Base-by-base conservation (phyloP, 805 yeast genomes). In the Metschnikowia koreensis region DNA sequence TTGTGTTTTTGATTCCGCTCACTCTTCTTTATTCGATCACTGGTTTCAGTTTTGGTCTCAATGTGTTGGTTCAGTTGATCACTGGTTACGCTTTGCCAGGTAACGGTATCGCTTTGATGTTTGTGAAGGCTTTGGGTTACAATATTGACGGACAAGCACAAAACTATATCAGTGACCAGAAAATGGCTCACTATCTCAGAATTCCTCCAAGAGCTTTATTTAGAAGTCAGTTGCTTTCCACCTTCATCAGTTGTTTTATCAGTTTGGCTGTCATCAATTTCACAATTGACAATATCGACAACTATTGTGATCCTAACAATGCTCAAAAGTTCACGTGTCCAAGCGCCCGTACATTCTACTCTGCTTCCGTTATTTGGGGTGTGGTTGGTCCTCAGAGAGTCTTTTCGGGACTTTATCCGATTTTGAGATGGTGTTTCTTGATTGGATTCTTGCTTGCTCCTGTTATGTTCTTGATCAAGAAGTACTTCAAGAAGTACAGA, bases 131-230 rank as follows among this genome's bases (percentile, higher is more conserved):
- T 28, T 76, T 65, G 51, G 80, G 80, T 44, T 77, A 73, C 64
- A 77, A 76, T 60, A 71, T 79, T 44, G 75, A 73, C 60, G 69
- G 67, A 51, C 81, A 77, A 61, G 81, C 79, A 12, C 70, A 76
- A 47, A 65, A 72, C 33, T 73, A 69, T 63, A 77, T 82, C 46
- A 74, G 80, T 57, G 77, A 73, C 61, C 69, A 71, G 74, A 73
- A 73, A 59, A 66, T 71, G 59, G 76, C 75, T 40, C 75, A 72
- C 49, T 74, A 74, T 60, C 70, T 74, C 75, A 73, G 74, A 59
- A 56, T 70, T 33, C 69, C 70, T 15, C 77, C 77, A 36, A 61
- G 73, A 60, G 53, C 66, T 39, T 64, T 75, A 42, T 77, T 76
- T 58, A 60, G 66, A 51, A 76, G 74, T 15, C 81, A 77, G 63